Evolutionary conservation across 2,329 filamentous ascomycete species (phyloP).

Genomic region (Blastomyces parvus): DNA sequence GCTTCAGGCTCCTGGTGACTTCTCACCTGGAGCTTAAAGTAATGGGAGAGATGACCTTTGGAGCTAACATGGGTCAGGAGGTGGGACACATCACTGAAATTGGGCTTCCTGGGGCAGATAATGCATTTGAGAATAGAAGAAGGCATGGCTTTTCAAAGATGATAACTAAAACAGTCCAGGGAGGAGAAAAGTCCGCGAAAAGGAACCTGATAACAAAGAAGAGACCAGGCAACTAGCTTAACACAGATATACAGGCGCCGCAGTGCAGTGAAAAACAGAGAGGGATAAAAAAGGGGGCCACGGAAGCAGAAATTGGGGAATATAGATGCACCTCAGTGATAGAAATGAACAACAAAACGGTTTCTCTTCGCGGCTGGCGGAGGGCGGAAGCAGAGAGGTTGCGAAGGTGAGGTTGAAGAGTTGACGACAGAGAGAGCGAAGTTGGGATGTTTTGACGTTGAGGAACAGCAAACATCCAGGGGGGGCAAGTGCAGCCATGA

Average conservation of each 20-base stretch:
- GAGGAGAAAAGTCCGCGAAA: background rate
- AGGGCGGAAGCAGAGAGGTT: slow-evolving; percentile 14
- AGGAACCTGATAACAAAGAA: background rate
- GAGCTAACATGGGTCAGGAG: slow-evolving; percentile 85
- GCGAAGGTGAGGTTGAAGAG: slow-evolving; percentile 18
- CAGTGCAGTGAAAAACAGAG: slow-evolving; percentile 12
- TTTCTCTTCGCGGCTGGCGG: slow-evolving; percentile 16
- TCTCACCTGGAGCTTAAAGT: slow-evolving; percentile 70
- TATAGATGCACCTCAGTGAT: slow-evolving; percentile 16
- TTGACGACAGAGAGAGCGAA: slow-evolving; percentile 21
- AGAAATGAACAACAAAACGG: slow-evolving; percentile 8
- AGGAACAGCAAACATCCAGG: background rate
- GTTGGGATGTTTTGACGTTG: slow-evolving; percentile 14
- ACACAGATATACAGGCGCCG: background rate
- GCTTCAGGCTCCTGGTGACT: slow-evolving; percentile 58
- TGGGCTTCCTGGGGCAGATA: slow-evolving; percentile 69
- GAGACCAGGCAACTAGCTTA: background rate
- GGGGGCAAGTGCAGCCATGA: background rate
- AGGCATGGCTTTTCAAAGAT: slow-evolving; percentile 10
- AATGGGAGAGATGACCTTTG: slow-evolving; percentile 79
- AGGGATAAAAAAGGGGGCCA: slow-evolving; percentile 14
- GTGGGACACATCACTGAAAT: slow-evolving; percentile 84
- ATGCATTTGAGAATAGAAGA: slow-evolving; percentile 64
- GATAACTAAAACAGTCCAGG: background rate
- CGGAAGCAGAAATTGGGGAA: slow-evolving; percentile 17